A percentile compares a stretch with the other conserved stretches of the same genome.
Conservation (phyloP, 1,139 yeast genomes). For the Groenewaldozyma sp. region DNA sequence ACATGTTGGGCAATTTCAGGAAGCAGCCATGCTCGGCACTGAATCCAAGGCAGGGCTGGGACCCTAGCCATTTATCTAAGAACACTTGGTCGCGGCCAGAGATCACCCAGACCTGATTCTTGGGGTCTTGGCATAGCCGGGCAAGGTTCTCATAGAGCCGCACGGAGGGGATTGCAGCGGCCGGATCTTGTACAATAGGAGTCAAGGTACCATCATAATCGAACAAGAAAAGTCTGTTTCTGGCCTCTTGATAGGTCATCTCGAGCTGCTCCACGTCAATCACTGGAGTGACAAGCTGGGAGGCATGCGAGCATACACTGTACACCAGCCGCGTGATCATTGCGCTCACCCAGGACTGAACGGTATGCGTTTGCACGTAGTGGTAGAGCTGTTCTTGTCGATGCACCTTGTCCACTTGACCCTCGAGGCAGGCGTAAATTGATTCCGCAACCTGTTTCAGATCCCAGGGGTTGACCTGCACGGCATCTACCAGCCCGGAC, state of each 20-base stretch:
- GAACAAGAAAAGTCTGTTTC: slow-evolving; percentile 71
- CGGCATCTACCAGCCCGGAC: slow-evolving; percentile 65
- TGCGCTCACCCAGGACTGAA: slow-evolving; percentile 71
- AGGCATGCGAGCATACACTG: slow-evolving; percentile 38
- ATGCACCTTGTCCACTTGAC: slow-evolving; percentile 15
- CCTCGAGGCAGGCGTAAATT: slow-evolving; percentile 56
- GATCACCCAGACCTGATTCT: slow-evolving; percentile 87
- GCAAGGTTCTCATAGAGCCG: slow-evolving; percentile 54
- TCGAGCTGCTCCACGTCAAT: slow-evolving; percentile 56
- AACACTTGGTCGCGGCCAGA: slow-evolving; percentile 93
- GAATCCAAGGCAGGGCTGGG: slow-evolving; percentile 54
- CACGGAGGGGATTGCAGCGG: slow-evolving; percentile 94
- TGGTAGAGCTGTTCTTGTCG: slow-evolving; percentile 46
- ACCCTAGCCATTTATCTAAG: slow-evolving; percentile 81
- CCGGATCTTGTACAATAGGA: slow-evolving; percentile 92
- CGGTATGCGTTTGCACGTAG: slow-evolving; percentile 60
- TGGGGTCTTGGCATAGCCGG: slow-evolving; percentile 60
- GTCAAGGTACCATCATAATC: slow-evolving; percentile 97
- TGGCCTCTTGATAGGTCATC: slow-evolving; percentile 46
- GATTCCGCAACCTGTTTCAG: slow-evolving; percentile 85
- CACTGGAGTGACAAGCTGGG: slow-evolving; percentile 66
- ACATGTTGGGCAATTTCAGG: slow-evolving; percentile 45
- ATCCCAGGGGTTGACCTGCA: slow-evolving; percentile 95
- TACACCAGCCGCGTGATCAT: slow-evolving; percentile 49
- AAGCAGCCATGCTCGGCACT: slow-evolving; percentile 98